phyloP scores from a whole-genome alignment of 306 rosid genomes.

The Phaseolus lunatus region DNA sequence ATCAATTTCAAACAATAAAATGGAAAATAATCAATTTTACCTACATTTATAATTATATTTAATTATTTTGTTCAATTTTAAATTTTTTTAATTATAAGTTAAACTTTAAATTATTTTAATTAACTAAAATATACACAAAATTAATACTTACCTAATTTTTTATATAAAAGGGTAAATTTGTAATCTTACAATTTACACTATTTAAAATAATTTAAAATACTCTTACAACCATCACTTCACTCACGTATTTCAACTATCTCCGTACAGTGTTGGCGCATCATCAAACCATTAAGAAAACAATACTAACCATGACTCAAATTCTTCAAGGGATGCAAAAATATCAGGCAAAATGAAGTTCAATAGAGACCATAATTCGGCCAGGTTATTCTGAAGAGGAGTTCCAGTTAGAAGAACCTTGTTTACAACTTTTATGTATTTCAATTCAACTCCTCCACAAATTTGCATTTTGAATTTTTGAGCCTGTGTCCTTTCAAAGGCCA shows the following conservation, averaged over 20 bases:
- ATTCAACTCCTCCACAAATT: constrained; percentile 61
- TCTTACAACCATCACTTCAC: too few relatives aligned
- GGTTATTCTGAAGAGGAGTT: constrained; percentile 95
- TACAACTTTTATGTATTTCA: constrained; percentile 69
- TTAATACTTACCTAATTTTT: too few relatives aligned
- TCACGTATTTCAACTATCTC: background rate
- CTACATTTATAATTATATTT: too few relatives aligned
- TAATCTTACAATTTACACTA: too few relatives aligned
- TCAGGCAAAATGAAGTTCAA: constrained; percentile 96
- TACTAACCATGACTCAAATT: constrained; percentile 93
- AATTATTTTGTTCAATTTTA: too few relatives aligned
- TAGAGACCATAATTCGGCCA: constrained; percentile 98
- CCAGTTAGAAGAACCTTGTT: constrained; percentile 94
- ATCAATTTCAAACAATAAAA: too few relatives aligned
- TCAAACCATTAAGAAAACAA: constrained; percentile 8
- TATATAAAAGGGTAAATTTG: too few relatives aligned
- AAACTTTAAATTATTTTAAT: too few relatives aligned
- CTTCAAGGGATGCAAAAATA: constrained; percentile 89
- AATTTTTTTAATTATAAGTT: too few relatives aligned
- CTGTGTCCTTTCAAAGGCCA: constrained; percentile 81
- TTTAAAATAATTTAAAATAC: too few relatives aligned
- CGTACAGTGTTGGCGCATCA: constrained; percentile 3
- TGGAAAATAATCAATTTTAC: too few relatives aligned
- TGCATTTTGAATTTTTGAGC: constrained; percentile 86
- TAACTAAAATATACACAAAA: too few relatives aligned